Base-by-base conservation (phyloP, 176 grass and related monocot genomes). In the Zoysia pacifica region DNA sequence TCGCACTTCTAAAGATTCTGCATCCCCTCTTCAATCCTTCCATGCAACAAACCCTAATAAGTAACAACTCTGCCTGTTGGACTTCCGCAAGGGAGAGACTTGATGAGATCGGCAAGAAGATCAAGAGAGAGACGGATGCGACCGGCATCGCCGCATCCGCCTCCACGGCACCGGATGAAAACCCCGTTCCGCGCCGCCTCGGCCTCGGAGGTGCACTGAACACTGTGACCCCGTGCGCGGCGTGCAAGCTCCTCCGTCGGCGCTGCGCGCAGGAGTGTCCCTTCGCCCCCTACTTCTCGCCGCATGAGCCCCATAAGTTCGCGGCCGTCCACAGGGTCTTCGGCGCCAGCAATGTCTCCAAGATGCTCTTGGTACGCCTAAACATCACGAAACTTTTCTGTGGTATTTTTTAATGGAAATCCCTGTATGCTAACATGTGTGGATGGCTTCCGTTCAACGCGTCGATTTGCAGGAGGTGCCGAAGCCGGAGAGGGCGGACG, bases 291-390 rank as follows among this genome's bases (percentile, higher is more conserved):
- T 94, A 98, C 82, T 98, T 98, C 88, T 89, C 96, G 11, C 96
- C 96, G 36, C 90, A 91, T 35, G 92, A 98, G 38, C 96, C 95
- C 70, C 88, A 94, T 65, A 94, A 93, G 69, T 98, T 98, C 80
- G 92, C 90, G 56, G 89, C 90, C 9, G 96, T 98, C 52, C 96
- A 94, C 86, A 93, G 87, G 82, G 88, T 98, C 73, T 98, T 98
- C 78, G 96, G 96, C 49, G 92, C 92, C 63, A 94, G 90, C 92
- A 98, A 98, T 61, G 88, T 98, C 84, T 98, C 95, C 86, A 98
- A 98, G 91, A 85, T 98, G 89, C 92, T 98, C 68, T 61, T 93
- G 90, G 95, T 94, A 90, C 46, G 59, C 62, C 44, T 14, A 3
- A 63, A 43, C 47, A 55, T 65, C 51, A 41, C 3, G 1, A 18